Evolutionary conservation across 192 early-diverging fungal species (phyloP), one percentile per base, ranked within the genome.

Genomic region (Backusella mclennaniae): DNA sequence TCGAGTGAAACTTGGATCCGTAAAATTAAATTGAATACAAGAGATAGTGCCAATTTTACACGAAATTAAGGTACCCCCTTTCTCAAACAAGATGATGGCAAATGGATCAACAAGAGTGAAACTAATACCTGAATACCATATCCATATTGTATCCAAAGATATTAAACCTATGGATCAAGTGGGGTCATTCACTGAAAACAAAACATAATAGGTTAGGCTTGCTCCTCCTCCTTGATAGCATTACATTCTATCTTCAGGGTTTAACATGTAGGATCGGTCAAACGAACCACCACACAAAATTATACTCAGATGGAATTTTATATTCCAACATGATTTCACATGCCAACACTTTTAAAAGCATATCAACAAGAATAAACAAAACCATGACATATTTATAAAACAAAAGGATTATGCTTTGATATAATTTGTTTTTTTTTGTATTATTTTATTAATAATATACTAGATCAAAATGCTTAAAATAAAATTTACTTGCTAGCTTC

Each of bases 401-500:
- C 6, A 49, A 6, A 44, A 17, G 4, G 42, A 15, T 14, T 49
- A 49, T 49, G 46, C 0, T 49, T 49, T 49, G 46, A 59, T 59
- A 59, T 59, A 12, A 59, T 59, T 59, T 59, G 8, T 59, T 21
- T 23, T 56, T 56, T 23, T 59, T 59, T 23, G n/a, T 59, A 59
- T 26, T 59, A 59, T 23, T 23, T 21, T 11, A 11, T 11, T 59
- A 59, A 59, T 26, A 59, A 59, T 59, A 21, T n/a, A 33, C 33
- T 49, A 49, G 19, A 59, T 23, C n/a, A 59, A 59, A 26, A 26
- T 59, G 53, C 53, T 26, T 26, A 23, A 59, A 59, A 59, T 23
- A 59, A 19, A 68, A 46, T 46, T 71, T 71, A 71, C 15, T 44
- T 33, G 69, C 41, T 46, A 19, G 69, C 69, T 44, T 83, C 75